Evolutionary conservation across 805 yeast species (phyloP).

Genomic region (Candida ficus): DNA sequence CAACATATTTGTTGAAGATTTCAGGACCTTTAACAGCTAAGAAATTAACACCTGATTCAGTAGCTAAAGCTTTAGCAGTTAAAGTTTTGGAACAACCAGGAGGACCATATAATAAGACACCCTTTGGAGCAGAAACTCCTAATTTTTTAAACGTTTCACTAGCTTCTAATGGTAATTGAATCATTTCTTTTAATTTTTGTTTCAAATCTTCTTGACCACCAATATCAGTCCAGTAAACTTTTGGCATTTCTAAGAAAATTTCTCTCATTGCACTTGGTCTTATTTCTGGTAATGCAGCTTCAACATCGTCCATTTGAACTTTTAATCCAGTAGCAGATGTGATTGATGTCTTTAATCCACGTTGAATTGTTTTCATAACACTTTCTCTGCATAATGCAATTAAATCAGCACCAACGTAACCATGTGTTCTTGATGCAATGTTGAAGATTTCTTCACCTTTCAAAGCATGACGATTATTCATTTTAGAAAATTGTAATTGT

Average conservation of each 20-base stretch:
- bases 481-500: slow-evolving; percentile 47
- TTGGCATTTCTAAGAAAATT: slow-evolving; percentile 89
- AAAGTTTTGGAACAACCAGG: slow-evolving; percentile 97
- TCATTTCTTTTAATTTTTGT: slow-evolving; percentile 78
- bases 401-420: slow-evolving; percentile 96
- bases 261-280: slow-evolving; percentile 98
- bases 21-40: slow-evolving; percentile 97
- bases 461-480: slow-evolving; percentile 44
- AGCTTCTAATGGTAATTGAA: slow-evolving; percentile 85
- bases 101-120: slow-evolving; percentile 91
- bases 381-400: slow-evolving; percentile 85
- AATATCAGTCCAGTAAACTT: slow-evolving; percentile 88
- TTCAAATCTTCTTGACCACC: slow-evolving; percentile 92
- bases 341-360: slow-evolving; percentile 39
- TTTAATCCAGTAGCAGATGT: slow-evolving; percentile 25
- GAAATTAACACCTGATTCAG: slow-evolving; percentile 91
- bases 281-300: slow-evolving; percentile 67
- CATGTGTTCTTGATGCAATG: slow-evolving; percentile 81
- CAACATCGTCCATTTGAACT: slow-evolving; percentile 55
- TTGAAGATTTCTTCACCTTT: slow-evolving; percentile 48
- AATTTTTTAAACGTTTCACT: slow-evolving; percentile 67
- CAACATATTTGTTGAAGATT: slow-evolving; percentile 89
- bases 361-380: slow-evolving; percentile 74
- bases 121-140: slow-evolving; percentile 90
- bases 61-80: slow-evolving; percentile 92